A percentile compares a stretch with the other conserved stretches of the same genome.
Evolutionary conservation across 1,284 basidiomycete genomes (phyloP).

Genomic region (Fomitiporia mediterranea): DNA sequence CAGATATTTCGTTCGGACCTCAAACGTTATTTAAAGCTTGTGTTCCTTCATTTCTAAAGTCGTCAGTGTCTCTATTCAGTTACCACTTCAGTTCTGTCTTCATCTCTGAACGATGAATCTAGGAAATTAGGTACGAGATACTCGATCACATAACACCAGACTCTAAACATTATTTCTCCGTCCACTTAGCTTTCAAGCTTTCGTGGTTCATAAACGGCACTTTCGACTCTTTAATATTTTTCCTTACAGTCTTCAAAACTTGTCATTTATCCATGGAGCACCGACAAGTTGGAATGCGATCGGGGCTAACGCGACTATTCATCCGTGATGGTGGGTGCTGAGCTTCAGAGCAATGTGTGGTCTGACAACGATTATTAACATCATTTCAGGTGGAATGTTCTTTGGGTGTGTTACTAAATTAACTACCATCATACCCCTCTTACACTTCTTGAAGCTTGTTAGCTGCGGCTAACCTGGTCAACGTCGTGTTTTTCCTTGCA

Average conservation of each 20-base stretch:
- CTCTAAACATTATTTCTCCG: too few relatives aligned
- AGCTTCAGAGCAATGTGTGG: too few relatives aligned
- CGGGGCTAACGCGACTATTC: slow-evolving; percentile 1
- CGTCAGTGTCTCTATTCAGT: slow-evolving; percentile 13
- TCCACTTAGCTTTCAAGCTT: slow-evolving; percentile 8
- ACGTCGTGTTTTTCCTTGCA: slow-evolving; percentile 14
- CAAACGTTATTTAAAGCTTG: slow-evolving; percentile 11
- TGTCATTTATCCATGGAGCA: not conserved
- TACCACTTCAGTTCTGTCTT: not conserved
- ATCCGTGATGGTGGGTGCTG: slow-evolving; percentile 17
- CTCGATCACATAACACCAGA: too few relatives aligned
- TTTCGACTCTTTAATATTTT: slow-evolving; percentile 13
- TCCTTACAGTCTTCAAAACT: slow-evolving; percentile 15
- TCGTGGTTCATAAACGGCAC: slow-evolving; percentile 10
- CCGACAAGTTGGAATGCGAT: slow-evolving; percentile 2
- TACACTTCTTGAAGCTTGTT: too few relatives aligned
- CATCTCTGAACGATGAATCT: not conserved
- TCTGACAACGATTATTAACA: not conserved
- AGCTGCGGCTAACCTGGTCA: slow-evolving; percentile 14
- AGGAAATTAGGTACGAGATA: not conserved
- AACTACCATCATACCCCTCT: too few relatives aligned
- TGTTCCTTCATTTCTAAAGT: slow-evolving; percentile 4
- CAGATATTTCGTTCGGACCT: slow-evolving; percentile 9
- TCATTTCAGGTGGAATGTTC: slow-evolving; percentile 10
- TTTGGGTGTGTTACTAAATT: slow-evolving; percentile 12